Evolutionary conservation across 2,329 filamentous ascomycete genomes (phyloP), one percentile per base, ranked within the genome.

Genomic region (Diaporthe citri): DNA sequence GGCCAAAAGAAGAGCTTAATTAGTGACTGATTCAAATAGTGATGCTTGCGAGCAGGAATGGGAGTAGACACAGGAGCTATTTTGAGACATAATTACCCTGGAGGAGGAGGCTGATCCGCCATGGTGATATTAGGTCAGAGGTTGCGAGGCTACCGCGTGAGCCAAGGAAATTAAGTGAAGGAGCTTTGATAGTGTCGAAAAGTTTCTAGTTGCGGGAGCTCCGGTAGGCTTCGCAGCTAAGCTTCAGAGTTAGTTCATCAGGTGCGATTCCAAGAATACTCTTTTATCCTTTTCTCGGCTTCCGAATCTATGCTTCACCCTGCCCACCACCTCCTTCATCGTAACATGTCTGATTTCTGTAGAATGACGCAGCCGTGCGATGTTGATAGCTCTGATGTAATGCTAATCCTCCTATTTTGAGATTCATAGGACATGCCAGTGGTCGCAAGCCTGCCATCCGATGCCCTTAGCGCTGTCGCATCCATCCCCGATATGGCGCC

Each of bases 381-480:
- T 15, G 12, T 51, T 8, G 3, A 34, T 5, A 36, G 31, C 12
- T 51, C 20, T 39, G 28, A 51, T 51, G 28, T 15, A 51, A 36
- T 67, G 22, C 8, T 2, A 25, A 12, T 6, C n/a, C 5, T 25
- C 15, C 39, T 12, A 6, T 17, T 10, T 28, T 20, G 43, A 67
- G 31, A 9, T 39, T 31, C 10, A 4, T 17, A 6, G 62, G 31
- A n/a, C 20, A 20, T 25, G 43, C 13, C 5, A 39, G 31, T 36
- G 2, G 43, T 51, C 46, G 62, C 46, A 52, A 20, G 43, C 20
- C 31, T 67, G 62, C 43, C 46, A 67, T 67, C 62, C 62, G 62
- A 43, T 66, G 43, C 51, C 22, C 4, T 25, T 48, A 66, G 62
- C 43, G 43, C 22, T 51, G 62, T 66, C 43, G 62, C 62, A 66